Evolutionary conservation across 805 yeast genomes (phyloP).

Genomic region (Wickerhamiella qilinensis): DNA sequence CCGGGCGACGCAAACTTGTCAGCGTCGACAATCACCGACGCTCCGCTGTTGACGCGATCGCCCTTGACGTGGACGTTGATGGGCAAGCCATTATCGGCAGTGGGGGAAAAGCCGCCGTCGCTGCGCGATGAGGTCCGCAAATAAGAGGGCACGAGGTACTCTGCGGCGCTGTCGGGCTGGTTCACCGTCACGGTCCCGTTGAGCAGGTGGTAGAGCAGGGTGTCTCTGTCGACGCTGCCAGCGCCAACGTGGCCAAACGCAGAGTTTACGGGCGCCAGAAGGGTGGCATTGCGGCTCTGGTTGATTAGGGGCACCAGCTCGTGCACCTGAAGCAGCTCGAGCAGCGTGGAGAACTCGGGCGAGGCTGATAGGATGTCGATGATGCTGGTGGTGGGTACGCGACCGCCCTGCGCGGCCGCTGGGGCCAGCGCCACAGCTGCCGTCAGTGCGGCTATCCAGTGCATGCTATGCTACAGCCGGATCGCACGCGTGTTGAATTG

Average conservation of each 20-base stretch:
- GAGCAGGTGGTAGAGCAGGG: constrained; percentile 21
- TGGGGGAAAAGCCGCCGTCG: too few relatives aligned
- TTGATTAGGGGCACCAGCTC: constrained; percentile 51
- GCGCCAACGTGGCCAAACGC: constrained; percentile 34
- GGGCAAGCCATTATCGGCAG: constrained; percentile 4
- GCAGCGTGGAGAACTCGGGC: constrained; percentile 48
- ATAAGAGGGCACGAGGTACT: constrained; percentile 6
- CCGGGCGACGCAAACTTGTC: constrained; percentile 13
- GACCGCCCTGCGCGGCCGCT: too few relatives aligned
- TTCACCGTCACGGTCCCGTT: constrained; percentile 9
- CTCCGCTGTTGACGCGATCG: constrained; percentile 10
- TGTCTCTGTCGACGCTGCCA: constrained; percentile 9
- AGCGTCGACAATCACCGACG: constrained; percentile 10
- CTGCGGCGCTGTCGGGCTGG: constrained; percentile 2
- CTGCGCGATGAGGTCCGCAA: background rate
- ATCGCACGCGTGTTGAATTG: too few relatives aligned
- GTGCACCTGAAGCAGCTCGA: constrained; percentile 42
- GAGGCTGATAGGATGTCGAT: constrained; percentile 53
- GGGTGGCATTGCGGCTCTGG: constrained; percentile 43
- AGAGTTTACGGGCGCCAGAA: constrained; percentile 65
- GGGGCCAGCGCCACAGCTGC: too few relatives aligned
- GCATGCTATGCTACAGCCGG: too few relatives aligned
- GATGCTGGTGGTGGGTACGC: constrained; percentile 20
- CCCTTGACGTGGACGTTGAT: constrained; percentile 4
- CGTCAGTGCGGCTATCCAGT: too few relatives aligned